Percentiles rank a stretch among this genome's conserved stretches.
Conservation (phyloP, 352 stramenopile genomes). For the Phytophthora agathidicida region DNA sequence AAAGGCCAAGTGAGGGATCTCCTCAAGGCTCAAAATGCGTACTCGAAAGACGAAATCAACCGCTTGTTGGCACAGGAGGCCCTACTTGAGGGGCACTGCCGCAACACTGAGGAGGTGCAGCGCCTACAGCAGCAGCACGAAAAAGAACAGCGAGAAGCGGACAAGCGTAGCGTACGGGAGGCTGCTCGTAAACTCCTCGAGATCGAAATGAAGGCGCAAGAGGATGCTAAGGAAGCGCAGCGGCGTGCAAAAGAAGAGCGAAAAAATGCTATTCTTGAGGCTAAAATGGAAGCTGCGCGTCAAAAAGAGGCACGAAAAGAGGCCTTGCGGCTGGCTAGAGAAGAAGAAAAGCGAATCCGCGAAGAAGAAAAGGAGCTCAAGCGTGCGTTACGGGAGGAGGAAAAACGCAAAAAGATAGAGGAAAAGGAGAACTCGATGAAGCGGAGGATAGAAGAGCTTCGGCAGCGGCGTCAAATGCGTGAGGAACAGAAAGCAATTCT, state of each 20-base stretch:
- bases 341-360: conserved; percentile 69
- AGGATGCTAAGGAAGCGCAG: conserved; percentile 76
- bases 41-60: conserved; percentile 56
- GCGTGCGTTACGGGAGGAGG: conserved; percentile 68
- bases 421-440: conserved; percentile 81
- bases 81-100: conserved; percentile 45
- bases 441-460: conserved; percentile 70
- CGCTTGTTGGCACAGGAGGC: conserved; percentile 48
- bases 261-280: conserved; percentile 73
- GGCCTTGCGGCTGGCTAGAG: conserved; percentile 56
- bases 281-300: conserved; percentile 60
- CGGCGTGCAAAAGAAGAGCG: conserved; percentile 69
- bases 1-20: conserved; percentile 63
- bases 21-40: conserved; percentile 30
- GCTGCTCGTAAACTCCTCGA: conserved; percentile 71
- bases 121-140: conserved; percentile 43
- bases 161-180: conserved; percentile 74
- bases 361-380: conserved; percentile 80
- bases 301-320: conserved; percentile 79
- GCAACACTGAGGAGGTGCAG: conserved; percentile 51
- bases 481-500: conserved; percentile 78
- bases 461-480: conserved; percentile 64
- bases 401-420: conserved; percentile 71
- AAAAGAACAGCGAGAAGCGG: conserved; percentile 63
- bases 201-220: conserved; percentile 80